These are phyloP conservation scores for Polyporus arcularius DNA, from an alignment of 768 basidiomycete genomes.

Conservation along the genomic window DNA sequence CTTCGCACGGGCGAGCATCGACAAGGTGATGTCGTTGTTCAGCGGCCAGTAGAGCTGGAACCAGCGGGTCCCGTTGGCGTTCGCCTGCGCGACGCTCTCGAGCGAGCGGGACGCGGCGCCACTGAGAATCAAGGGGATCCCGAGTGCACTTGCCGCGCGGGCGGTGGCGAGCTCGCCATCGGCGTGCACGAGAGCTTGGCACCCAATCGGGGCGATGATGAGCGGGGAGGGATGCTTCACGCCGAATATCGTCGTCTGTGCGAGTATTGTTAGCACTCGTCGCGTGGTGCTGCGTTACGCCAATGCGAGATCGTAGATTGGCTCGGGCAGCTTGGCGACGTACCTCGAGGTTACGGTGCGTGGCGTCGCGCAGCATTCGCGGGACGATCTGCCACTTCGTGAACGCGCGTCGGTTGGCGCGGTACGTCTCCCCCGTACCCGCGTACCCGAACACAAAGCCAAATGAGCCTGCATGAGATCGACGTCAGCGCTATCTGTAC, in stretches of 20 bases:
- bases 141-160: slow-evolving; percentile 59
- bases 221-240: slow-evolving; percentile 61
- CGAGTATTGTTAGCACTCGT: not conserved
- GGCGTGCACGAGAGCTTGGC: slow-evolving; percentile 70
- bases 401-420: slow-evolving; percentile 64
- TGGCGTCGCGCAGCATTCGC: slow-evolving; percentile 69
- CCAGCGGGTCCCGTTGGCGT: slow-evolving; percentile 70
- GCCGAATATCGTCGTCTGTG: slow-evolving; percentile 71
- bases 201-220: slow-evolving; percentile 74
- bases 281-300: no score
- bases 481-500: no score
- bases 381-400: slow-evolving; percentile 77
- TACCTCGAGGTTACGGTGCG: slow-evolving; percentile 61
- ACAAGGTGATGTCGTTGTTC: slow-evolving; percentile 59
- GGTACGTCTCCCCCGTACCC: slow-evolving; percentile 67
- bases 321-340: slow-evolving; percentile 9
- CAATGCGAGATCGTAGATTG: no score
- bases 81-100: slow-evolving; percentile 76
- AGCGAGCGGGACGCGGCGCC: slow-evolving; percentile 73
- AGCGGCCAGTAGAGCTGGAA: slow-evolving; percentile 84
- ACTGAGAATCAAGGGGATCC: slow-evolving; percentile 73
- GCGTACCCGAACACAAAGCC: slow-evolving; percentile 79
- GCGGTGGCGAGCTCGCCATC: slow-evolving; percentile 76
- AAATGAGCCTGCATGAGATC: slow-evolving; percentile 52
- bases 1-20: slow-evolving; percentile 67